Percentiles rank a stretch among this genome's conserved stretches.
These are phyloP conservation scores for Coemansia furcata DNA, from an alignment of 192 early-diverging fungal genomes.

Conservation along the genomic window DNA sequence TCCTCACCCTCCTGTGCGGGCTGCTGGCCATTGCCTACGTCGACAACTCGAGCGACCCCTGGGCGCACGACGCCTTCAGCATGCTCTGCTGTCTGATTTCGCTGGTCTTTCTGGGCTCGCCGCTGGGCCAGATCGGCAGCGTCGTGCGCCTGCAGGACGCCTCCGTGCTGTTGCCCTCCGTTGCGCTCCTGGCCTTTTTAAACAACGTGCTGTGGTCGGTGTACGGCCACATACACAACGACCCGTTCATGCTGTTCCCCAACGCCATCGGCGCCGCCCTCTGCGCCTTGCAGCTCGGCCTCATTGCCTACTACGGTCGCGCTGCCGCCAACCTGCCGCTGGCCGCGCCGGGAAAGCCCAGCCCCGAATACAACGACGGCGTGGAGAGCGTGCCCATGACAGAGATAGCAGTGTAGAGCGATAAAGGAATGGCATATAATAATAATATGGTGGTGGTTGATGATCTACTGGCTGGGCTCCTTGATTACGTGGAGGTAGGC, in stretches of 20 bases:
- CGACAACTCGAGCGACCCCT: conserved; percentile 9
- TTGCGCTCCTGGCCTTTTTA: conserved; percentile 24
- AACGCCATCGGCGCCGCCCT: conserved; percentile 28
- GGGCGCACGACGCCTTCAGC: conserved; percentile 14
- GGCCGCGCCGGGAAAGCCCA: background rate
- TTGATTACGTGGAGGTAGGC: conserved; percentile 77
- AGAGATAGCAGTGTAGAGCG: background rate
- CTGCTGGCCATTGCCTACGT: conserved; percentile 18
- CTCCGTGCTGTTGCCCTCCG: conserved; percentile 39
- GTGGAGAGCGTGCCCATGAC: conserved; percentile 15
- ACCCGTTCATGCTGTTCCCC: conserved; percentile 41
- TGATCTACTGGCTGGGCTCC: conserved; percentile 61
- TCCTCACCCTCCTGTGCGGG: background rate
- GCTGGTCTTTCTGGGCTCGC: conserved; percentile 36
- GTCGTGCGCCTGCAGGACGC: conserved; percentile 26
- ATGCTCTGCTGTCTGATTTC: conserved; percentile 31
- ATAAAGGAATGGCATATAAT: background rate
- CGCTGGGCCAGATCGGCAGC: conserved; percentile 32
- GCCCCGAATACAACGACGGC: background rate
- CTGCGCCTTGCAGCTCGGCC: conserved; percentile 36
- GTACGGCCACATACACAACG: conserved; percentile 29
- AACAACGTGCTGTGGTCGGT: conserved; percentile 41
- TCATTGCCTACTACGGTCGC: conserved; percentile 42
- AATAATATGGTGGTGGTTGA: background rate
- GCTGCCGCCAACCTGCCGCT: conserved; percentile 11